Conservation (phyloP, 2,329 filamentous ascomycete species). For the Penicillium fuscoglaucum region DNA sequence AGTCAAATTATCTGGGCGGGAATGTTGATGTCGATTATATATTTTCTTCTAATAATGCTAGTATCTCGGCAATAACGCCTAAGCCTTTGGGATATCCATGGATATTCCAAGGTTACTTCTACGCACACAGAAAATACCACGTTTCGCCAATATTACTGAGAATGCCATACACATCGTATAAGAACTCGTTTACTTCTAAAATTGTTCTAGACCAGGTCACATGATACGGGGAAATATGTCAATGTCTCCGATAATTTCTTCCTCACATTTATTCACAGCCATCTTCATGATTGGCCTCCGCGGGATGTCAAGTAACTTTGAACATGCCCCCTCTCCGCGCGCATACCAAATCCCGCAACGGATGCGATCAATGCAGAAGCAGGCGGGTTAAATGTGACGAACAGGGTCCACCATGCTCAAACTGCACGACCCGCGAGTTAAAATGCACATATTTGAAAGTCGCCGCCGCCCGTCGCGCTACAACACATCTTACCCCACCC, state of each 20-base stretch:
- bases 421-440: constrained; percentile 30
- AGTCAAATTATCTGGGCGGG: no score
- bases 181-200: background rate
- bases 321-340: constrained; percentile 19
- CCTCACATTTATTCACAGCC: background rate
- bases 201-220: constrained; percentile 4
- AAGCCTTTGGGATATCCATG: no score
- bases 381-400: constrained; percentile 35
- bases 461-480: constrained; percentile 8
- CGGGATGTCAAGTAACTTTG: constrained; percentile 1
- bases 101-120: no score
- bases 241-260: background rate
- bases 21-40: background rate
- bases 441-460: constrained; percentile 27
- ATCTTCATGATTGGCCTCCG: constrained; percentile 5
- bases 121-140: no score
- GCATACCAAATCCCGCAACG: constrained; percentile 28
- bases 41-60: no score
- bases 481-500: background rate
- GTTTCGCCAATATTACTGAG: no score
- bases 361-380: constrained; percentile 25
- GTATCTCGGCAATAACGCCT: background rate
- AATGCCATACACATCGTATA: background rate
- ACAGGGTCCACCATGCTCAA: constrained; percentile 32
- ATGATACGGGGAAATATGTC: constrained; percentile 2